phyloP scores from a whole-genome alignment of 257 asterid species.

The Galeopsis tetrahit region DNA sequence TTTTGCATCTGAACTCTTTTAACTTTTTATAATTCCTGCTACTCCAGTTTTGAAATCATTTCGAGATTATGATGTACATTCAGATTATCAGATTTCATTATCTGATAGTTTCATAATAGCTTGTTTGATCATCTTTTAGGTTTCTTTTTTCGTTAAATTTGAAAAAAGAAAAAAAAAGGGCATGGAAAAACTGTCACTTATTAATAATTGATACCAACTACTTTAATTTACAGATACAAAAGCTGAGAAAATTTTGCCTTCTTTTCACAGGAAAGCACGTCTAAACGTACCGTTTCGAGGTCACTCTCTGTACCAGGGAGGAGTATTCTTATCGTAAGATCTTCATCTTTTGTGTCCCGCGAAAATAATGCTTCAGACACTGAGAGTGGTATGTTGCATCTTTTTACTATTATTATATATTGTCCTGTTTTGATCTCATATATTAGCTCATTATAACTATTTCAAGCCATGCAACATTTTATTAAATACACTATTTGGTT shows the following conservation, averaged over 20 bases:
- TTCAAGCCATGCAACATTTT: neutral
- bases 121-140: neutral
- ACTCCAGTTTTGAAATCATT: neutral
- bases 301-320: constrained; percentile 87
- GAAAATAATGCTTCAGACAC: constrained; percentile 56
- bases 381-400: constrained; percentile 61
- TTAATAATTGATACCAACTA: constrained; percentile 8
- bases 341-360: constrained; percentile 61
- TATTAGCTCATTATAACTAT: neutral
- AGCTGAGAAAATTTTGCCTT: constrained; percentile 22
- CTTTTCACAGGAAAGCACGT: constrained; percentile 48
- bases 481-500: neutral
- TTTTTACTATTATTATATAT: neutral
- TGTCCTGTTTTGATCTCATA: constrained; percentile 13
- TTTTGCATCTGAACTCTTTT: constrained; percentile 32
- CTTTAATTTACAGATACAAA: neutral
- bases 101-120: neutral
- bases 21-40: too few relatives aligned
- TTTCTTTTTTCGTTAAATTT: neutral
- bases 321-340: constrained; percentile 69
- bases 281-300: constrained; percentile 67
- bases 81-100: neutral
- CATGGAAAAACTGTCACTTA: neutral
- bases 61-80: neutral
- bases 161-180: neutral